phyloP scores from a whole-genome alignment of 2,329 filamentous ascomycete species.

The Fusarium sterilihyphosum region DNA sequence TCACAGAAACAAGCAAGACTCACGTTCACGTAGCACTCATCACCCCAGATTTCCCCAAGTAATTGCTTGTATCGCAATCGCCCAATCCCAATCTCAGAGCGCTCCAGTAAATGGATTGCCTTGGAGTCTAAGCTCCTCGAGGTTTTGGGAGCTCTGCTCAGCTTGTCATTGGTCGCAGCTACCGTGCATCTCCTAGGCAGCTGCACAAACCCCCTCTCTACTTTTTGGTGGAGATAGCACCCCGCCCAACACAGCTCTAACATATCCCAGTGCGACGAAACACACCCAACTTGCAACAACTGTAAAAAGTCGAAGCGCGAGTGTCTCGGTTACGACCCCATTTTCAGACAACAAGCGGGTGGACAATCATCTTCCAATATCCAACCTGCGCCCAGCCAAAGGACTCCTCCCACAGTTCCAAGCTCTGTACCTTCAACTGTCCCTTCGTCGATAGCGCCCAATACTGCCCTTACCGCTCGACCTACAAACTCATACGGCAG shows the following conservation, averaged over 20 bases:
- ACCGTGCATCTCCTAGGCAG: slow-evolving; percentile 9
- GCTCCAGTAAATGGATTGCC: background rate
- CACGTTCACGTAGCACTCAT: slow-evolving; percentile 37
- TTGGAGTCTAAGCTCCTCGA: slow-evolving; percentile 9
- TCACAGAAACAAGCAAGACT: slow-evolving; percentile 35
- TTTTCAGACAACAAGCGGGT: slow-evolving; percentile 79
- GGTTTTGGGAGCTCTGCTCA: slow-evolving; percentile 21
- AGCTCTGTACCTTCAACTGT: slow-evolving; percentile 40
- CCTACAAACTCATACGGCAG: slow-evolving; percentile 56
- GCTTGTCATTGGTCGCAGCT: slow-evolving; percentile 30
- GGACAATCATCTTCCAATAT: slow-evolving; percentile 75
- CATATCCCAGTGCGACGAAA: slow-evolving; percentile 82
- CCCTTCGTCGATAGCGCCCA: slow-evolving; percentile 41
- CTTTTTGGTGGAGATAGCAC: slow-evolving; percentile 35
- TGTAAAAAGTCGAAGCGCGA: slow-evolving; percentile 90
- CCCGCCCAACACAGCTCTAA: slow-evolving; percentile 40
- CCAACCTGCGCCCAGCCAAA: slow-evolving; percentile 47
- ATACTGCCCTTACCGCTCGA: slow-evolving; percentile 39
- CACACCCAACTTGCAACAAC: slow-evolving; percentile 89
- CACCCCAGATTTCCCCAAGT: slow-evolving; percentile 29
- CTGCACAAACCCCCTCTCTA: slow-evolving; percentile 22
- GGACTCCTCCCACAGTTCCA: slow-evolving; percentile 48
- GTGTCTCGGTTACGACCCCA: slow-evolving; percentile 86
- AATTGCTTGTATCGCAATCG: slow-evolving; percentile 27
- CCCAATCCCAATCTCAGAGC: slow-evolving; percentile 1